Conservation (phyloP, 805 yeast genomes). For the Teunomyces kruisii region DNA sequence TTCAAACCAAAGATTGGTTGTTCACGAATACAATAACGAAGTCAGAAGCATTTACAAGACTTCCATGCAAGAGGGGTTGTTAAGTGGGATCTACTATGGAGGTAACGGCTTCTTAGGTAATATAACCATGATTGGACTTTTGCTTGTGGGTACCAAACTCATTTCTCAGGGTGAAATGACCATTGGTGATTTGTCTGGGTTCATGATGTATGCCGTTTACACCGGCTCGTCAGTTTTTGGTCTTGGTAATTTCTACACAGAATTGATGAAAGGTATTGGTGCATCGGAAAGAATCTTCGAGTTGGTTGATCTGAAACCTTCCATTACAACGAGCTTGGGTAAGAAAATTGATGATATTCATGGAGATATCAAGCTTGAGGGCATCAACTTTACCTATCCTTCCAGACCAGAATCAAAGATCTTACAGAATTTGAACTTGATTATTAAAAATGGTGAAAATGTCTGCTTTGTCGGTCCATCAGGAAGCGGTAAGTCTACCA, state of each 20-base stretch:
- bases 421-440: slow-evolving; percentile 59
- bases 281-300: slow-evolving; percentile 93
- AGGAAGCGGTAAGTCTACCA: slow-evolving; percentile 93
- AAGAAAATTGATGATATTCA: slow-evolving; percentile 38
- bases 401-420: slow-evolving; percentile 73
- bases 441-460: slow-evolving; percentile 76
- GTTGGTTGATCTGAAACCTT: slow-evolving; percentile 73
- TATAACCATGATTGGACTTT: slow-evolving; percentile 68
- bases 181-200: slow-evolving; percentile 86
- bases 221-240: slow-evolving; percentile 94
- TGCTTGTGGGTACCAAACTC: slow-evolving; percentile 80
- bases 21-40: slow-evolving; percentile 69
- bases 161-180: slow-evolving; percentile 74
- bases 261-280: slow-evolving; percentile 95
- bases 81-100: slow-evolving; percentile 75
- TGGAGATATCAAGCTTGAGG: slow-evolving; percentile 60
- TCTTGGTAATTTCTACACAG: slow-evolving; percentile 85
- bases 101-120: slow-evolving; percentile 85
- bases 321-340: slow-evolving; percentile 69
- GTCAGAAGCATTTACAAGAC: slow-evolving; percentile 63
- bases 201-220: slow-evolving; percentile 93
- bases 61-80: slow-evolving; percentile 76
- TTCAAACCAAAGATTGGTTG: slow-evolving; percentile 79
- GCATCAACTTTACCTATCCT: slow-evolving; percentile 77
- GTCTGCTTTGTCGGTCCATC: slow-evolving; percentile 96